Evolutionary conservation across 106 monocot genomes (phyloP), one percentile per base, ranked within the genome.

Genomic region (Xerophyta viscosa): DNA sequence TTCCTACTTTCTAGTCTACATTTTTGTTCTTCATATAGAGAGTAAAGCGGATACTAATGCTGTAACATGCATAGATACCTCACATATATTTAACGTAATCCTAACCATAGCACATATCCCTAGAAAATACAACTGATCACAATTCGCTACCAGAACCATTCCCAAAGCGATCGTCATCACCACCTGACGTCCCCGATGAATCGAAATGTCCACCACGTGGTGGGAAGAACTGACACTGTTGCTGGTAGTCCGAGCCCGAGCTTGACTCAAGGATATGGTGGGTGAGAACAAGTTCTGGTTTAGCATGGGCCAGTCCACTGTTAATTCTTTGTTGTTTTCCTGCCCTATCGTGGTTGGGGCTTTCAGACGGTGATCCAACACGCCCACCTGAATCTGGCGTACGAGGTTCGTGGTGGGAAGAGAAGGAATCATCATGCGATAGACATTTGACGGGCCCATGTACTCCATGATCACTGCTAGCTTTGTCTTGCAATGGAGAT

Each of bases 211-310:
- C n/a, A n/a, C 31, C 42, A 15, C 39, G 43, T 8, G 42, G 29
- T 6, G 56, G 50, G 9, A 60, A 68, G 15, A 57, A 51, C 33
- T 53, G 71, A 24, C 61, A 63, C 20, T 66, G 79, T 22, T 74
- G 69, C 29, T 71, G 73, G 30, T 80, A 76, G 43, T 68, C 81
- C 6, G 74, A 57, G 15, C 65, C 75, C 2, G 85, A 69, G 50
- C 81, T 85, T 6, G 91, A 91, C 61, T 85, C 91, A 6, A 91
- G 71, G 21, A 91, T 91, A 22, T 70, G 78, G 20, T 71, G 63
- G 4, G 78, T 49, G 14, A 78, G 61, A 11, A 78, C 37, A n/a
- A 85, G 36, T 6, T 69, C 77, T 26, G 51, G 57, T 30, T 61
- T 68, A 2, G 30, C 30, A 14, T 28, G 45, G 15, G 29, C 65